phyloP scores from a whole-genome alignment of 371 early-diverging fungal genomes.

The Batkoa obscura region DNA sequence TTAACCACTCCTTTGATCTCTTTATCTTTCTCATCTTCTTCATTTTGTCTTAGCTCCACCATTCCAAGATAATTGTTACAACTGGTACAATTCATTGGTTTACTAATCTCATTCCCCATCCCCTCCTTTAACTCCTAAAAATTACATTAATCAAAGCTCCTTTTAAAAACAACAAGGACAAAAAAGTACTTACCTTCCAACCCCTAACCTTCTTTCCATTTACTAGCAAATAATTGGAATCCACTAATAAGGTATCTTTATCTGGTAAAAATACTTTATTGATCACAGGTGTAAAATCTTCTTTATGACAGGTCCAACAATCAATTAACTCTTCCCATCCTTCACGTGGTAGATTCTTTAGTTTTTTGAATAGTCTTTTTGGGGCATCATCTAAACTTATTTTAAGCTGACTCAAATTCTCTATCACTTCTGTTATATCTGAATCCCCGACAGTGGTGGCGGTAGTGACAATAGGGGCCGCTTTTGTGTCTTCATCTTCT shows the following conservation, averaged over 20 bases:
- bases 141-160: no score
- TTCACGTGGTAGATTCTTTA: conserved; percentile 59
- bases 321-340: conserved; percentile 86
- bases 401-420: neutral
- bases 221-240: conserved; percentile 24
- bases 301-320: conserved; percentile 89
- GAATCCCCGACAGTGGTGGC: neutral
- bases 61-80: no score
- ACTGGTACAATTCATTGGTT: no score
- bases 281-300: conserved; percentile 26
- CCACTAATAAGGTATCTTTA: conserved; percentile 21
- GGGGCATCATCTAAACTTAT: neutral
- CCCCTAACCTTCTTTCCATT: conserved; percentile 11
- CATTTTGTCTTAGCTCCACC: no score
- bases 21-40: no score
- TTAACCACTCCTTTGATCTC: no score
- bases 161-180: no score
- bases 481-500: neutral
- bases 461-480: neutral
- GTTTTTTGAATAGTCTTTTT: conserved; percentile 4
- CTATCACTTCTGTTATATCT: neutral
- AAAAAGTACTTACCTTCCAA: neutral
- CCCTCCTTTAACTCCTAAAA: no score
- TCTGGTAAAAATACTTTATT: conserved; percentile 23
- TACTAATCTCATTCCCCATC: no score